Conservation (phyloP, 768 basidiomycete genomes). For the Macrolepiota fuliginosa region DNA sequence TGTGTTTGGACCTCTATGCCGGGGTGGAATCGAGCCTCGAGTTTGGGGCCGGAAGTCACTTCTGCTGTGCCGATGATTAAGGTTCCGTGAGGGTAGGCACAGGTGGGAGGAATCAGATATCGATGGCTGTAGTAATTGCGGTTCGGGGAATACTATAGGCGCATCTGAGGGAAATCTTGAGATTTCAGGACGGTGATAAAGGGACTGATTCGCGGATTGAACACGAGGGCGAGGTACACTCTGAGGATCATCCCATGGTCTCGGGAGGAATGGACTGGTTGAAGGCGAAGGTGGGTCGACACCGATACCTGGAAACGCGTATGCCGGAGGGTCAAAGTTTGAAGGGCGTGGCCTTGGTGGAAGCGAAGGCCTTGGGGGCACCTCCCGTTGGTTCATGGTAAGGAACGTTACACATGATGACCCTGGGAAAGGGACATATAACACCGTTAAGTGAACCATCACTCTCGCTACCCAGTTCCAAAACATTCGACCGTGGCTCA, state of each 20-base stretch:
- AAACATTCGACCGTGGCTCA: neutral
- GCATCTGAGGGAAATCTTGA: neutral
- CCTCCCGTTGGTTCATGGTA: neutral
- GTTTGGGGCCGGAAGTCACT: conserved; percentile 31
- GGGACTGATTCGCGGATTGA: neutral
- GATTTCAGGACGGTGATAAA: neutral
- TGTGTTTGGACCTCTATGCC: conserved; percentile 26
- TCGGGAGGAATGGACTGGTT: neutral
- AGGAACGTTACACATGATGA: neutral
- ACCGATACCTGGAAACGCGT: neutral
- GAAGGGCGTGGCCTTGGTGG: neutral
- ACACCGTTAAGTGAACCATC: neutral
- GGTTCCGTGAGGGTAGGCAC: conserved; percentile 17
- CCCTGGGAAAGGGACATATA: neutral
- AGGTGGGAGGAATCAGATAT: conserved; percentile 32
- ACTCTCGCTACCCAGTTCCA: neutral
- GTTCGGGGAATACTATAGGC: conserved; percentile 48
- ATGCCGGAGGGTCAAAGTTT: neutral
- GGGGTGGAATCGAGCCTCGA: conserved; percentile 12
- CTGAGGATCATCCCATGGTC: conserved; percentile 6
- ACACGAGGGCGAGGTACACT: neutral
- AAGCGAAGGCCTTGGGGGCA: neutral
- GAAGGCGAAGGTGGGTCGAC: neutral
- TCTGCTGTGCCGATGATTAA: conserved; percentile 35
- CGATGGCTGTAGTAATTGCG: conserved; percentile 44